Evolutionary conservation across 495 filamentous ascomycete genomes (phyloP).

Genomic region (Neurospora sp.): DNA sequence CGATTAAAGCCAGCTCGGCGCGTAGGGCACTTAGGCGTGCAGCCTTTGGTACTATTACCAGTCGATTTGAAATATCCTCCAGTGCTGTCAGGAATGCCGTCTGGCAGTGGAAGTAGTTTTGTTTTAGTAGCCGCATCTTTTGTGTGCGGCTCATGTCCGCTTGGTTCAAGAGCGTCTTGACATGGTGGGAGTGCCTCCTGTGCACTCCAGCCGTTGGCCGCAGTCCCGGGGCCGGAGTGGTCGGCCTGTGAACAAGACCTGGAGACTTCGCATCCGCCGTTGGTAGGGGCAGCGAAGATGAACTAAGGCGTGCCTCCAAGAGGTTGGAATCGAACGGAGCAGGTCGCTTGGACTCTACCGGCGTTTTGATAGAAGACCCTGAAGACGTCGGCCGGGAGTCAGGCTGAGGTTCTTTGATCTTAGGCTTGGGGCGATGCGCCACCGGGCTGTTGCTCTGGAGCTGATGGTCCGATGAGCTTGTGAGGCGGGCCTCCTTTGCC

Average conservation of each 20-base stretch:
- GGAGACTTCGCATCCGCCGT: slow-evolving; percentile 39
- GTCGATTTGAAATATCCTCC: slow-evolving; percentile 66
- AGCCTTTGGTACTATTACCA: slow-evolving; percentile 63
- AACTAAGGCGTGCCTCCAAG: slow-evolving; percentile 44
- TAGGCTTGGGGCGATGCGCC: slow-evolving; percentile 19
- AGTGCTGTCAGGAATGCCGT: slow-evolving; percentile 63
- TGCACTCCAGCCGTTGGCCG: slow-evolving; percentile 38
- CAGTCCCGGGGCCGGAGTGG: slow-evolving; percentile 42
- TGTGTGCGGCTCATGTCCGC: slow-evolving; percentile 44
- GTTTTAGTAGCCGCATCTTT: slow-evolving; percentile 52
- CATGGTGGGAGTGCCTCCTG: slow-evolving; percentile 39
- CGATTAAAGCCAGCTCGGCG: slow-evolving; percentile 64
- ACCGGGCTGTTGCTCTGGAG: slow-evolving; percentile 5
- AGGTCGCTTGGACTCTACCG: background rate
- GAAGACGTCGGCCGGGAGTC: slow-evolving; percentile 11
- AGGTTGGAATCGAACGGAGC: slow-evolving; percentile 8
- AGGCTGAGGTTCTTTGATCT: slow-evolving; percentile 5
- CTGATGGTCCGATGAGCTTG: slow-evolving; percentile 30
- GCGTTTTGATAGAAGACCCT: slow-evolving; percentile 1
- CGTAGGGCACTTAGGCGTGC: slow-evolving; percentile 65
- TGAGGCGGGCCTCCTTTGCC: slow-evolving; percentile 31
- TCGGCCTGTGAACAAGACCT: slow-evolving; percentile 31
- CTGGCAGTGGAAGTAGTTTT: slow-evolving; percentile 67
- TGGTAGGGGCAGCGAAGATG: background rate
- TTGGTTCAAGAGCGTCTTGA: slow-evolving; percentile 38